Percentiles rank a stretch among this genome's conserved stretches.
phyloP scores from a whole-genome alignment of 2,329 filamentous ascomycete species.

The Simplicillium sp. region DNA sequence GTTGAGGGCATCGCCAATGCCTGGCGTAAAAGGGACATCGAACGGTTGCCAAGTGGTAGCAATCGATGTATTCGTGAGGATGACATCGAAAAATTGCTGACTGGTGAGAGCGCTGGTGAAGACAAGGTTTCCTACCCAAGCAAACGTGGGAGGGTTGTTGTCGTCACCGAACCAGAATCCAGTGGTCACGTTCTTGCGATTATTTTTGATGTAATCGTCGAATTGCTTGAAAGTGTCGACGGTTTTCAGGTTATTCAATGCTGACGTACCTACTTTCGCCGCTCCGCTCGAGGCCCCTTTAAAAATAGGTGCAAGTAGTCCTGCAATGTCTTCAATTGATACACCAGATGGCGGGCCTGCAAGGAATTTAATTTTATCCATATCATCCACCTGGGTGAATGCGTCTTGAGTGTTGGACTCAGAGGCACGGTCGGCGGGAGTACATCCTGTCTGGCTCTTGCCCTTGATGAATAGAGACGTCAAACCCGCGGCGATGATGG shows the following conservation, averaged over 20 bases:
- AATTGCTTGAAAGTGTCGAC: constrained; percentile 62
- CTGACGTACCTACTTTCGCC: constrained; percentile 7
- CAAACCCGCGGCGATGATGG: constrained; percentile 69
- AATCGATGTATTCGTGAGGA: constrained; percentile 60
- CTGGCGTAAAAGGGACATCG: constrained; percentile 61
- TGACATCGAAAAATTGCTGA: constrained; percentile 56
- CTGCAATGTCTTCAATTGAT: constrained; percentile 14
- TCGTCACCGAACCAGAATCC: constrained; percentile 67
- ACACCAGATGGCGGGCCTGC: constrained; percentile 28
- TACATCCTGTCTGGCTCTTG: constrained; percentile 43
- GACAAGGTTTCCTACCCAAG: constrained; percentile 58
- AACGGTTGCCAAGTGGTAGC: constrained; percentile 65
- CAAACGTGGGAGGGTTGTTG: constrained; percentile 52
- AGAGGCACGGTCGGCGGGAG: constrained; percentile 36
- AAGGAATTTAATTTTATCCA: constrained; percentile 15
- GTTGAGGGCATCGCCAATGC: constrained; percentile 64
- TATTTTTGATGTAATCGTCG: constrained; percentile 49
- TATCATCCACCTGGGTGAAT: constrained; percentile 25
- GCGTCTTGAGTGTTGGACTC: constrained; percentile 25
- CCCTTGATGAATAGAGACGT: constrained; percentile 65
- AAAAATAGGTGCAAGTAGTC: constrained; percentile 32
- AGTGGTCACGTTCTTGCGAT: constrained; percentile 61
- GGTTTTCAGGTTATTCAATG: constrained; percentile 28
- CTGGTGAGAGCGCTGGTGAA: constrained; percentile 49
- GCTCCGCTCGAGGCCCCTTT: constrained; percentile 12